These are phyloP conservation scores for Fusarium musae DNA, from an alignment of 2,329 filamentous ascomycete genomes.

Conservation along the genomic window DNA sequence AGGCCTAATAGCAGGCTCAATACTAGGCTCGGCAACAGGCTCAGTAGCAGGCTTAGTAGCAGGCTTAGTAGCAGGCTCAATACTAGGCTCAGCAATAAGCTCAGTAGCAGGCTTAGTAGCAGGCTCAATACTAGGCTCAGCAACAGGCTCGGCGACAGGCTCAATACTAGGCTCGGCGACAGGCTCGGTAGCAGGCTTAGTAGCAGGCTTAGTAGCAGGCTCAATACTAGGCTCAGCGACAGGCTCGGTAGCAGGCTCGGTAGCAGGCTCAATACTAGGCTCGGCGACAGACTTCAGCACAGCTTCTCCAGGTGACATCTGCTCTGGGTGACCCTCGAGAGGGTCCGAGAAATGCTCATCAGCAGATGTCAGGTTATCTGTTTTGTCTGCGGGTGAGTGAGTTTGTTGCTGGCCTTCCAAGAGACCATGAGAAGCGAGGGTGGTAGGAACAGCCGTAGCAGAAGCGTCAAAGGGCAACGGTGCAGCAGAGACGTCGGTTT, in stretches of 20 bases:
- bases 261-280: neutral
- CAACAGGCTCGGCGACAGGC: neutral
- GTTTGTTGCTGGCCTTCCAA: conserved; percentile 31
- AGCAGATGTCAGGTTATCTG: conserved; percentile 49
- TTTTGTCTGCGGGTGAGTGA: conserved; percentile 32
- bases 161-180: neutral
- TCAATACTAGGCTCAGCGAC: neutral
- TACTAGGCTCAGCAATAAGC: neutral
- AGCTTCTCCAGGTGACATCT: conserved; percentile 23
- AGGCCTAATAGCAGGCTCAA: neutral
- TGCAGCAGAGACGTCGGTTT: conserved; percentile 55
- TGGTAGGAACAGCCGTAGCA: conserved; percentile 36
- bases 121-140: neutral
- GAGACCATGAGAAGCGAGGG: conserved; percentile 42
- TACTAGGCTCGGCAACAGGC: neutral
- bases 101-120: too few species aligned
- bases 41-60: neutral
- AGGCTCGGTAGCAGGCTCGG: neutral
- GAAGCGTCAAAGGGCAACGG: conserved; percentile 49
- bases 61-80: neutral
- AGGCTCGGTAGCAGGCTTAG: neutral
- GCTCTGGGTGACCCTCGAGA: conserved; percentile 41
- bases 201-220: too few species aligned
- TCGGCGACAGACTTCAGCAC: neutral
- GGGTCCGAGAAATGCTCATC: conserved; percentile 53